Base-by-base conservation (phyloP, 1,284 basidiomycete species). In the Clitocybe nebularis region DNA sequence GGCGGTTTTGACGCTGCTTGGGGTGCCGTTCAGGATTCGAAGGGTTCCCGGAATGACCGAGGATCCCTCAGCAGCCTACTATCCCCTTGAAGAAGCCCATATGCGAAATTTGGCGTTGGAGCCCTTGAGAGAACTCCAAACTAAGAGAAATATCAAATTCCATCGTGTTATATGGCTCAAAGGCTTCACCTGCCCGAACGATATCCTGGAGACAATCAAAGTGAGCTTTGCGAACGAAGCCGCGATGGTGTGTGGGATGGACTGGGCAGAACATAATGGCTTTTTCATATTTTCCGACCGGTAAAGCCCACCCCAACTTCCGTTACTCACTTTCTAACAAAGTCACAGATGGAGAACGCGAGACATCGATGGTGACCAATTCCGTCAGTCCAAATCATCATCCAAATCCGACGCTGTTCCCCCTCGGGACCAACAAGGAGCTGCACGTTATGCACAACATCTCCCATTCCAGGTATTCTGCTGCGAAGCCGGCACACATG, bases 241-340 rank as follows among this genome's bases (percentile, higher is more conserved):
- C 0, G 89, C 91, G 1, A 92, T 97, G 90, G 91, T 95, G 1
- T 96, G 93, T 60, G 92, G 93, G 17, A 96, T 96, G 93, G 93
- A 97, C 61, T 97, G 93, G 93, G 93, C 92, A 17, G 93, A 97
- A 63, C 88, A 93, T 60, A 90, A 93, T 53, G 92, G 92, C 0
- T 89, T 92, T 66, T 97, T 95, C 69, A 93, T 96, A 54, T 96
- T 95, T 67, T 95, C 93, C 17, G 93, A 95, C 64, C 77, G 93
- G 89, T 89, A 52, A 43, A n/a, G 75, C 60, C 1, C 25, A 9
- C 10, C 17, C 20, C 26, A 4, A 22, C 19, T 6, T 30, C 37
- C 3, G 25, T 37, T 17, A 25, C 32, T n/a, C n/a, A 20, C 21
- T 26, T 26, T 16, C 29, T 30, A 30, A 10, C 38, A 29, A 25